Base-by-base conservation (phyloP, 768 basidiomycete genomes). In the Boletus pseudo-olivaceus region DNA sequence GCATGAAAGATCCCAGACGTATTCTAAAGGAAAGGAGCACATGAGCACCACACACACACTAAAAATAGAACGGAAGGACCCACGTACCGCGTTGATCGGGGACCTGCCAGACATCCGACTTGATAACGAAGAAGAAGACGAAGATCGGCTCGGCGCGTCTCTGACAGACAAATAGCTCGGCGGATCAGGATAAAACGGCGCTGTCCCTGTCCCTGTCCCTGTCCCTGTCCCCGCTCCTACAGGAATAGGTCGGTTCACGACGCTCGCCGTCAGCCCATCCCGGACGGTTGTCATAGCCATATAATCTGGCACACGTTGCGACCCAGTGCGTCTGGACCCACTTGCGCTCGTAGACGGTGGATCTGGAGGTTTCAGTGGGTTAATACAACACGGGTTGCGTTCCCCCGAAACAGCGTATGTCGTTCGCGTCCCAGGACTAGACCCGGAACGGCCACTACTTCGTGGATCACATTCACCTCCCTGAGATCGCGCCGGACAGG, bases 381-480 rank as follows among this genome's bases (percentile, higher is more conserved):
- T 49, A n/a, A n/a, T n/a, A n/a, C 57, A 59, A 38, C 58, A 59
- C 0, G 64, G 37, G 7, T 57, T 67, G n/a, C 73, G 57, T 53
- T 77, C 76, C 11, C 75, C 73, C 0, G 73, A 69, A 1, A 67
- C 60, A 2, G 69, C 62, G 54, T 69, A 73, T 1, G 67, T 62
- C 17, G 67, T 59, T 19, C 61, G 61, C 33, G 63, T 10, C 23
- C 53, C 49, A 4, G 55, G 40, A 2, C 34, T 42, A 5, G 63
- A 51, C 37, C 59, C 54, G 27, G 55, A 47, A 5, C 33, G 44
- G 27, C 65, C 57, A 47, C 64, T 67, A 19, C 55, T 59, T 45
- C 55, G 65, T 2, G 59, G 59, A 26, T 61, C 62, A 51, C 72
- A 70, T 39, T 68, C 53, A 47, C 71, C 62, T 1, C 72, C 70